These are phyloP conservation scores for Anisodus tanguticus DNA, from an alignment of 257 asterid genomes.

Conservation along the genomic window DNA sequence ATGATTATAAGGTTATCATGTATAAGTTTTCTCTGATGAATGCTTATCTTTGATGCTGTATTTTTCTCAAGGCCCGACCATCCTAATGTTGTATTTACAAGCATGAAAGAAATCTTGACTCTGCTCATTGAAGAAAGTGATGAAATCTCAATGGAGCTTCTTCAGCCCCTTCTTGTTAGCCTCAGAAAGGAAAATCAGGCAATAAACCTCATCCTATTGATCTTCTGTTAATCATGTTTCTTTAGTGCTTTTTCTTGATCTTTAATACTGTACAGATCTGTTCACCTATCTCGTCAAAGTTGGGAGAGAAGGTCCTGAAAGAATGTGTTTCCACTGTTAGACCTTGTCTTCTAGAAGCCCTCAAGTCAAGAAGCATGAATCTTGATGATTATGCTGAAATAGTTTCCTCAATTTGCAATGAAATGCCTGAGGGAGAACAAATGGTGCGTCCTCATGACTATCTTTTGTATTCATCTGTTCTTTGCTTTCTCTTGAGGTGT, in stretches of 20 bases:
- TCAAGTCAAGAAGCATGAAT: conserved; percentile 36
- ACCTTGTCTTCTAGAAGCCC: conserved; percentile 41
- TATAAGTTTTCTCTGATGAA: not conserved
- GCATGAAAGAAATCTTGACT: conserved; percentile 52
- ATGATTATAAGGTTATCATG: not conserved
- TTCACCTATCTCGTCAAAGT: conserved; percentile 41
- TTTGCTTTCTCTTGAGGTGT: conserved; percentile 3
- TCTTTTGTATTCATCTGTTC: not conserved
- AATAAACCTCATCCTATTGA: conserved; percentile 23
- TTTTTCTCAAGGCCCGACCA: conserved; percentile 39
- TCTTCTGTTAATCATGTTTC: conserved; percentile 4
- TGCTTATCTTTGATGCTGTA: not conserved
- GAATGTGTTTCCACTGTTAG: conserved; percentile 38
- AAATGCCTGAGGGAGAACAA: conserved; percentile 26
- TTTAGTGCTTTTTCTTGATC: conserved; percentile 13
- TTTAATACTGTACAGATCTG: conserved; percentile 36
- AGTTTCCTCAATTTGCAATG: conserved; percentile 39
- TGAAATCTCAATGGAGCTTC: conserved; percentile 42
- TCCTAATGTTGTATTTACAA: conserved; percentile 35
- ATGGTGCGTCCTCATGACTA: conserved; percentile 23
- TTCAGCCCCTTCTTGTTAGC: conserved; percentile 44
- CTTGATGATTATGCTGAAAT: conserved; percentile 36
- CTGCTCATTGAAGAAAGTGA: conserved; percentile 44
- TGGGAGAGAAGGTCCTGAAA: conserved; percentile 43
- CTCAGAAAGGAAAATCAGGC: conserved; percentile 48